Conservation (phyloP, 768 basidiomycete species). For the Butyriboletus loyo region DNA sequence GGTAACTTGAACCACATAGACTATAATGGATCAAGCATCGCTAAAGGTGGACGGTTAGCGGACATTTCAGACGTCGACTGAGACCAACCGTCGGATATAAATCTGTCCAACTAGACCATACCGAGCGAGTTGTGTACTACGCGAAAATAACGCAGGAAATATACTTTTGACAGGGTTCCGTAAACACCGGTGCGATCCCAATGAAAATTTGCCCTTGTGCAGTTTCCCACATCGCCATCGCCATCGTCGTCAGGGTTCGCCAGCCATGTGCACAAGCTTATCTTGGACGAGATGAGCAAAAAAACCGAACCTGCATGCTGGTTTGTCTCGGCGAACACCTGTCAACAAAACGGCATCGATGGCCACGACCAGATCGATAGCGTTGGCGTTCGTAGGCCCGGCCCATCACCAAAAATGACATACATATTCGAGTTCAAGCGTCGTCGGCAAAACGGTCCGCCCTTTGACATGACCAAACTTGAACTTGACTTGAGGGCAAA, state of each 20-base stretch:
- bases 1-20: not conserved
- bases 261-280: not conserved
- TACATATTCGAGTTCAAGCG: too few species aligned
- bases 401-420: not conserved
- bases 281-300: not conserved
- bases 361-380: too few species aligned
- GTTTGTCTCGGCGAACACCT: not conserved
- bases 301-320: not conserved
- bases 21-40: too few species aligned
- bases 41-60: conserved; percentile 1
- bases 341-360: conserved; percentile 9
- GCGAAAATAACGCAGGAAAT: conserved; percentile 10
- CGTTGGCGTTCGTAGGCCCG: too few species aligned
- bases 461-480: not conserved
- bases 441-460: not conserved
- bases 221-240: not conserved
- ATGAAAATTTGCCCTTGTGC: not conserved
- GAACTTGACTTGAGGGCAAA: too few species aligned
- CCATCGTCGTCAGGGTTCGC: conserved; percentile 8
- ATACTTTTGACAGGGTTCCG: conserved; percentile 8
- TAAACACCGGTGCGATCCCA: conserved; percentile 8
- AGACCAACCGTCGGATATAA: not conserved
- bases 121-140: conserved; percentile 3
- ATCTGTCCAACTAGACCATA: conserved; percentile 14
- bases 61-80: conserved; percentile 10